These are phyloP conservation scores for Rhododendron williamsianum DNA, from an alignment of 148 eudicot genomes.

Conservation along the genomic window DNA sequence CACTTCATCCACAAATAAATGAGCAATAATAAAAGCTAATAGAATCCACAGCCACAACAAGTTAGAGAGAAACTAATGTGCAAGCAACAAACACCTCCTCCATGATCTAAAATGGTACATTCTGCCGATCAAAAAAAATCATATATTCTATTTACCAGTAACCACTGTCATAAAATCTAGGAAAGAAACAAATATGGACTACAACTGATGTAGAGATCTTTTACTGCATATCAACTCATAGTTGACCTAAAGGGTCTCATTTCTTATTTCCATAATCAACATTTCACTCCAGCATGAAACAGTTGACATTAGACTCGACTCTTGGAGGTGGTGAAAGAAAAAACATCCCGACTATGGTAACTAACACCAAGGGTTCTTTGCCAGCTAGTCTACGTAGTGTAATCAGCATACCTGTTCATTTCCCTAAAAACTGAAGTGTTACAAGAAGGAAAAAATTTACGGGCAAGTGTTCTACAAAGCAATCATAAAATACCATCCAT, in stretches of 20 bases:
- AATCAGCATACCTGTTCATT: background rate
- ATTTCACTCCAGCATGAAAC: background rate
- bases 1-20: background rate
- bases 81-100: background rate
- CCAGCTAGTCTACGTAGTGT: background rate
- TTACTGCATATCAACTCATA: background rate
- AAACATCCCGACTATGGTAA: background rate
- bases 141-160: background rate
- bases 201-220: background rate
- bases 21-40: background rate
- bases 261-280: background rate
- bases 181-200: background rate
- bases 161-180: background rate
- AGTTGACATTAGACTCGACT: background rate
- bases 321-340: background rate
- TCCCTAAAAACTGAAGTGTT: background rate
- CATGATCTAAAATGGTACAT: too few species aligned
- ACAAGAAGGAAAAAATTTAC: background rate
- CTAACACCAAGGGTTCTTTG: background rate
- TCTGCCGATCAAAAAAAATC: background rate
- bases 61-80: background rate
- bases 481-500: background rate
- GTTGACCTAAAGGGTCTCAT: background rate
- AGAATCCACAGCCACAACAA: background rate
- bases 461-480: background rate